phyloP scores from a whole-genome alignment of 345 rosid genomes.

The Salix purpurea region DNA sequence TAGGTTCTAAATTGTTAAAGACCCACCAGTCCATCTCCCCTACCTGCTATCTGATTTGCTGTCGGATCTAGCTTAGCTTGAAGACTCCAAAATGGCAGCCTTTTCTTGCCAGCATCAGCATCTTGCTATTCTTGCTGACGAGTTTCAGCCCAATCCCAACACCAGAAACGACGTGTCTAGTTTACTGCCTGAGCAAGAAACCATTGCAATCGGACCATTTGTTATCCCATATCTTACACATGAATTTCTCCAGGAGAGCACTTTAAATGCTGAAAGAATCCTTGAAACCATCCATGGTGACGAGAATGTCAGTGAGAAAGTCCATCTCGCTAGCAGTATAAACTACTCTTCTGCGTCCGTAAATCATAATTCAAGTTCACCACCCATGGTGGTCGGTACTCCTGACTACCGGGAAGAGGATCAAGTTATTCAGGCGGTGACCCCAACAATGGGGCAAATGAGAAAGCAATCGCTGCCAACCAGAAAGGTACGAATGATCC shows the following conservation, averaged over 20 bases:
- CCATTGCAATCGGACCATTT: background rate
- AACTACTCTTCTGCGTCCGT: background rate
- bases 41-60: background rate
- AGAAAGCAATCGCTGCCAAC: background rate
- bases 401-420: background rate
- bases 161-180: too few species aligned
- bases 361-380: background rate
- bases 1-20: background rate
- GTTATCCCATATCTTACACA: too few species aligned
- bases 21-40: background rate
- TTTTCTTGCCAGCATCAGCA: conserved; percentile 2
- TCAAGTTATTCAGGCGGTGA: background rate
- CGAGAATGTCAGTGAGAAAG: background rate
- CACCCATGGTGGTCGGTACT: background rate
- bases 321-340: background rate
- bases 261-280: background rate
- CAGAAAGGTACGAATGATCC: background rate
- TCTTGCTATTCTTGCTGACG: background rate
- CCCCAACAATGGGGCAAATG: background rate
- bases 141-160: background rate
- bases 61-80: background rate
- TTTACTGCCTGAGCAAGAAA: too few species aligned
- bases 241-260: background rate
- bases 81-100: background rate
- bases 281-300: background rate